These are phyloP conservation scores for Hypoxylon fragiforme DNA, from an alignment of 495 filamentous ascomycete species.

Conservation along the genomic window DNA sequence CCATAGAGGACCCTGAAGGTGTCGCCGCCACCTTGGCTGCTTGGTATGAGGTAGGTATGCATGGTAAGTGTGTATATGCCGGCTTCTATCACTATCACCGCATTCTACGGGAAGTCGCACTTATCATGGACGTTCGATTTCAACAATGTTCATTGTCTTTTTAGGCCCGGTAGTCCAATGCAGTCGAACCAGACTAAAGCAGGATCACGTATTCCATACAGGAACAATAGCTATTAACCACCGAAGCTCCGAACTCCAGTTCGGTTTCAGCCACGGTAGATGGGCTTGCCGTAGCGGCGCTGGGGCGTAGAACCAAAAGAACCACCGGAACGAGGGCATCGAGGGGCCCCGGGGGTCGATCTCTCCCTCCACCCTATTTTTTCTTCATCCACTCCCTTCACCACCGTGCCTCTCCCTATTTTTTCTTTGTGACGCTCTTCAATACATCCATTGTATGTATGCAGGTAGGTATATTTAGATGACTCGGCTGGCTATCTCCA, in stretches of 20 bases:
- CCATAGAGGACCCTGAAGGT: not conserved
- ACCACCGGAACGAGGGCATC: conserved; percentile 16
- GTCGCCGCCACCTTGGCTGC: not conserved
- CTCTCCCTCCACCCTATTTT: not conserved
- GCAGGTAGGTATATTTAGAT: no score
- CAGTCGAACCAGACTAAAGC: not conserved
- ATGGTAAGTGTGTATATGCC: not conserved
- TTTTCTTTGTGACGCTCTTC: not conserved
- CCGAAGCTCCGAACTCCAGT: conserved; percentile 11
- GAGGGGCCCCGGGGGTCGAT: conserved; percentile 13
- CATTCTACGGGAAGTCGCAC: no score
- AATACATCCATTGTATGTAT: not conserved
- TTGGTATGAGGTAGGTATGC: no score
- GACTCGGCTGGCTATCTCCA: not conserved
- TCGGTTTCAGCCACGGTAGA: conserved; percentile 25
- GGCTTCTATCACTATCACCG: not conserved
- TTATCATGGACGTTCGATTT: not conserved
- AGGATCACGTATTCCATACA: not conserved
- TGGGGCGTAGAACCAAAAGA: not conserved
- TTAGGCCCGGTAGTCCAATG: conserved; percentile 1
- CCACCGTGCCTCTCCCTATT: conserved; percentile 9
- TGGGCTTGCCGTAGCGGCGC: conserved; percentile 13
- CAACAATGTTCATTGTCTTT: not conserved
- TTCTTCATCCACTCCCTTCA: conserved; percentile 3
- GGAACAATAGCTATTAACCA: not conserved